These are phyloP conservation scores for Inga laurina DNA, from an alignment of 306 rosid species.

Conservation along the genomic window DNA sequence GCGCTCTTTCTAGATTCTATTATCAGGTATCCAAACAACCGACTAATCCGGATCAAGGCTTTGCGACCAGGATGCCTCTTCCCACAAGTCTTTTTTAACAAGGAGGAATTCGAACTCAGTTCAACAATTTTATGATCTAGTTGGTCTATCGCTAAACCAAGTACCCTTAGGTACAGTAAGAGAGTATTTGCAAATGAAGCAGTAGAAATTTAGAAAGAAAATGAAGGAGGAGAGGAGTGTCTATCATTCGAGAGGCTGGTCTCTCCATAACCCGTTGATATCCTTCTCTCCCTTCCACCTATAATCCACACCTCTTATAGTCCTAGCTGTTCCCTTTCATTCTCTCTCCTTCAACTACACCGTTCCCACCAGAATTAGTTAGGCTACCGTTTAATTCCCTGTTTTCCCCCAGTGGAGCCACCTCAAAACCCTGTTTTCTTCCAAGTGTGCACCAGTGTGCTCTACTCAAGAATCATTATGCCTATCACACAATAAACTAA, in stretches of 20 bases:
- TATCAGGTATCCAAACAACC: no score
- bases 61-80: no score
- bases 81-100: no score
- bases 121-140: no score
- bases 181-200: not conserved
- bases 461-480: not conserved
- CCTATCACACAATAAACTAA: not conserved
- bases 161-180: not conserved
- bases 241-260: not conserved
- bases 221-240: not conserved
- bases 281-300: not conserved
- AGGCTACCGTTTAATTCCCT: not conserved
- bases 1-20: no score
- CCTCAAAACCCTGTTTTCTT: not conserved
- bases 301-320: not conserved
- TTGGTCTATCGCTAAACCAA: no score
- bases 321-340: not conserved
- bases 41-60: no score
- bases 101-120: no score
- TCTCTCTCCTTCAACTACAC: not conserved
- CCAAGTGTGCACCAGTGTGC: not conserved
- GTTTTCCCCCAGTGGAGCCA: not conserved
- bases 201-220: not conserved
- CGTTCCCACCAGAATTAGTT: not conserved
- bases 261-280: not conserved